Evolutionary conservation across 768 basidiomycete species (phyloP), one percentile per base, ranked within the genome.

Genomic region (Podaxis sp.): DNA sequence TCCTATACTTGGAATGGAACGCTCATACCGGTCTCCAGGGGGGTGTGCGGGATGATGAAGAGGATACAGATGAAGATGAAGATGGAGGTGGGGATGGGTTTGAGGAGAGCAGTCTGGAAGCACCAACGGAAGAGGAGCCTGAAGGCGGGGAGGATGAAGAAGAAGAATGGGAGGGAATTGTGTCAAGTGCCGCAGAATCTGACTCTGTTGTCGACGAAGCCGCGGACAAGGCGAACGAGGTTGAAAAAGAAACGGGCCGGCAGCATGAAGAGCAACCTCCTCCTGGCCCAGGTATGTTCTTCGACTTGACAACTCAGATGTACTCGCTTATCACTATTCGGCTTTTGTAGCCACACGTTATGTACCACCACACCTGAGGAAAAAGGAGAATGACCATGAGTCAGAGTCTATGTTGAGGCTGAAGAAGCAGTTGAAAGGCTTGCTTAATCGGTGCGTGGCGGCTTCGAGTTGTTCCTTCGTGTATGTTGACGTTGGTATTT

Each of bases 351-450:
- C 72, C 4, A 80, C 82, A 29, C 61, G 55, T 25, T 97, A 96
- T 70, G 73, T 95, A n/a, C 94, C 94, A 0, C 94, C 95, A 1
- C 87, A 91, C 67, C 75, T 94, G 2, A 83, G 93, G 36, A 80
- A 82, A 43, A 65, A 58, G 6, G 68, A 71, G 33, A 40, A 56
- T 41, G 63, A 66, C 24, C 66, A 68, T 64, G 70, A 72, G 19
- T 76, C 80, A 2, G 79, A 79, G 41, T 74, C 73, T 15, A 68
- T 76, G 25, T 64, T 79, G 12, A 91, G 90, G 73, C 79, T 97
- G 38, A 84, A 79, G 2, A 82, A 88, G 52, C 91, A 90, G 67
- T 74, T 93, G 29, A 95, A 97, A 75, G 96, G 94, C 70, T 74
- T 94, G 17, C 80, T 97, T 53, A 97, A 98, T 74, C 83, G 91